phyloP scores from a whole-genome alignment of 331 rosid genomes.

The Erythrophleum ivorense region DNA sequence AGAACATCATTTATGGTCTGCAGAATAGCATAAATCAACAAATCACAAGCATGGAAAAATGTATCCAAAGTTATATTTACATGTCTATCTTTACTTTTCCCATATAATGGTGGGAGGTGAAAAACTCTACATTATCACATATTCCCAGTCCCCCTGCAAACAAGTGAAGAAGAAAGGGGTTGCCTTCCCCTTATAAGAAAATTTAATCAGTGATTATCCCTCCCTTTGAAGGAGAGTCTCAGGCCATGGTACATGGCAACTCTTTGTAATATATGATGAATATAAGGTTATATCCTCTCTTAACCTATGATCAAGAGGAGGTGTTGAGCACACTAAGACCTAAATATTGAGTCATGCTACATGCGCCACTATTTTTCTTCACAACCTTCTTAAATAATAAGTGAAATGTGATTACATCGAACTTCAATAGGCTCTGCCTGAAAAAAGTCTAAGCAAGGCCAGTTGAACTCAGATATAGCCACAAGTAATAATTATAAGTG shows the following conservation, averaged over 20 bases:
- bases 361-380: not conserved
- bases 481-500: not conserved
- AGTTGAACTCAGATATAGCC: not conserved
- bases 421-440: not conserved
- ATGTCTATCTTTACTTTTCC: constrained; percentile 8
- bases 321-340: not conserved
- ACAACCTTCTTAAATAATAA: not conserved
- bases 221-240: not conserved
- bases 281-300: not conserved
- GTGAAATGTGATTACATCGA: not conserved
- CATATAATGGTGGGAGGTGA: not conserved
- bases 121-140: constrained; percentile 6
- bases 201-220: not conserved
- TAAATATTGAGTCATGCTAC: not conserved
- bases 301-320: not conserved
- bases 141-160: constrained; percentile 3
- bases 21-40: constrained; percentile 37
- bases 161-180: not conserved
- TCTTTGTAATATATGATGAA: not conserved
- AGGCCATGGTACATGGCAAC: not conserved
- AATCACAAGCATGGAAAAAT: not conserved
- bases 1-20: constrained; percentile 92
- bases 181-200: not conserved
- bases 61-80: constrained; percentile 1
- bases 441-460: not conserved